Conservation (phyloP, 73 alveolate species). For the Paramecium primaurelia region DNA sequence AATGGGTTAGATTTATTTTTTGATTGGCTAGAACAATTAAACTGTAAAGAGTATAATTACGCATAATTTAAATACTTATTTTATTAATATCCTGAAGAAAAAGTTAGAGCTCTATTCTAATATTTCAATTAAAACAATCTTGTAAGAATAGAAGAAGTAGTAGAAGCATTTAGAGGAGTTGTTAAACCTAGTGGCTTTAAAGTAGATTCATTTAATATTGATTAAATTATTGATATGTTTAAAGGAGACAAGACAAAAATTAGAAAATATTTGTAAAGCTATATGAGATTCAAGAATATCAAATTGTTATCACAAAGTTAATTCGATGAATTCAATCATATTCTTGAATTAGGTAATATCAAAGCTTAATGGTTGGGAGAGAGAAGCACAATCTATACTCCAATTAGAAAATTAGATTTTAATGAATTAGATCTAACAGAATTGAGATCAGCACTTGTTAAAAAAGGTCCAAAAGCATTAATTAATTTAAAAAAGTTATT, state of each 20-base stretch:
- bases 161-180: slow-evolving; percentile 32
- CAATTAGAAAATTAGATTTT: slow-evolving; percentile 3
- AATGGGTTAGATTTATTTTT: background rate
- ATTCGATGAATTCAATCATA: slow-evolving; percentile 19
- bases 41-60: background rate
- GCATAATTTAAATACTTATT: background rate
- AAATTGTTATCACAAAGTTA: background rate
- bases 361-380: background rate
- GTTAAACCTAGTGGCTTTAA: background rate
- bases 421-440: background rate
- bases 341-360: background rate
- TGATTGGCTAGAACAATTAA: background rate
- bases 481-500: background rate
- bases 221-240: background rate
- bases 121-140: background rate
- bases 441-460: background rate
- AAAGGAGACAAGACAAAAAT: slow-evolving; percentile 4
- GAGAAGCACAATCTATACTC: background rate
- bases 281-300: background rate
- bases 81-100: slow-evolving; percentile 16
- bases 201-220: background rate
- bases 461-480: slow-evolving; percentile 11
- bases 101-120: background rate
- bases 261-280: background rate
- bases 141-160: background rate